A percentile compares a stretch with the other conserved stretches of the same genome.
phyloP scores from a whole-genome alignment of 345 rosid species.

The Bruguiera parviflora region DNA sequence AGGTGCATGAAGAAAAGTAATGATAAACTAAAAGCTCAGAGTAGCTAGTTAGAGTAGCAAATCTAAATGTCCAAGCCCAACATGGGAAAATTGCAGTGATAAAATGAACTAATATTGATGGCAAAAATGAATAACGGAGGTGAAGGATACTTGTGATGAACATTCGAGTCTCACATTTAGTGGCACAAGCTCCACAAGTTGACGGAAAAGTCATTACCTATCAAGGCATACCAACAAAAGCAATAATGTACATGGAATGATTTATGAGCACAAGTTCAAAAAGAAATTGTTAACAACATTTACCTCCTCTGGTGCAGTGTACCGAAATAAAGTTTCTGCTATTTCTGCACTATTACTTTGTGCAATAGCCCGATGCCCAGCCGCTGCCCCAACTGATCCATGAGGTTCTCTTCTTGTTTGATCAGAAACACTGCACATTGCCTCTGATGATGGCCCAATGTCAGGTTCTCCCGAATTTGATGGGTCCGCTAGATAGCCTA shows the following conservation, averaged over 20 bases:
- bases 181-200: slow-evolving; percentile 50
- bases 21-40: not conserved
- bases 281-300: slow-evolving; percentile 3
- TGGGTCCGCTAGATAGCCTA: slow-evolving; percentile 65
- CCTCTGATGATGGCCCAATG: slow-evolving; percentile 32
- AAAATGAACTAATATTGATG: not conserved
- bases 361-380: slow-evolving; percentile 84
- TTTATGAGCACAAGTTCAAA: not conserved
- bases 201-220: slow-evolving; percentile 68
- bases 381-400: slow-evolving; percentile 82
- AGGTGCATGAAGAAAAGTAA: not conserved
- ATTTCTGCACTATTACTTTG: slow-evolving; percentile 80
- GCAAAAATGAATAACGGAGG: not conserved
- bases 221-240: slow-evolving; percentile 4
- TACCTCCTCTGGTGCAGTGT: slow-evolving; percentile 92
- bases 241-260: not conserved
- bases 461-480: slow-evolving; percentile 43
- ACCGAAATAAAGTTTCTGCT: slow-evolving; percentile 68
- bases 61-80: too few species aligned
- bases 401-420: slow-evolving; percentile 43
- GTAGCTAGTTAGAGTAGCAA: not conserved
- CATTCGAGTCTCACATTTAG: slow-evolving; percentile 57
- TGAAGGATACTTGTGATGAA: slow-evolving; percentile 59
- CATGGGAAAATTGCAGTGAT: not conserved
- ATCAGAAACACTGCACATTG: slow-evolving; percentile 27